Percentiles rank a stretch among this genome's conserved stretches.
These are phyloP conservation scores for Phaeotremella skinneri DNA, from an alignment of 768 basidiomycete genomes.

Conservation along the genomic window DNA sequence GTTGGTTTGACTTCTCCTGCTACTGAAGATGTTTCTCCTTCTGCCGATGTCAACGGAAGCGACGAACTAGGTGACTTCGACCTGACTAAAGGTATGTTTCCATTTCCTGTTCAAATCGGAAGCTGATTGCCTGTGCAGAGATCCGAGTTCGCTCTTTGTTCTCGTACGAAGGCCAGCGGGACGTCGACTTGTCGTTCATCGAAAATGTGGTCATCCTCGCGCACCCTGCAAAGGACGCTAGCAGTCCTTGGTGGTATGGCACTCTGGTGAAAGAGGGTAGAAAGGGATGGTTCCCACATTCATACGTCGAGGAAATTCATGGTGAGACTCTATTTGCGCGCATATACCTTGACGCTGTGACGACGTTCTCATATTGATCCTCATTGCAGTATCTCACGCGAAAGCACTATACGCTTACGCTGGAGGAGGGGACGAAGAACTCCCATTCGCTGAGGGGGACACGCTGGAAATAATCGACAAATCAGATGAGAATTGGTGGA, in stretches of 20 bases:
- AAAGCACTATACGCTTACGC: constrained; percentile 77
- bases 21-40: constrained; percentile 62
- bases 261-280: constrained; percentile 63
- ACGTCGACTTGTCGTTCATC: constrained; percentile 80
- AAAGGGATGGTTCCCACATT: constrained; percentile 84
- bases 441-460: constrained; percentile 82
- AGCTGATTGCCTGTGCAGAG: constrained; percentile 55
- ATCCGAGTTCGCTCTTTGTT: constrained; percentile 76
- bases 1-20: constrained; percentile 43
- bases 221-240: constrained; percentile 75
- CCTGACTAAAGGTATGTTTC: constrained; percentile 46
- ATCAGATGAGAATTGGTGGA: constrained; percentile 91
- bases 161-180: constrained; percentile 77
- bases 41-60: constrained; percentile 32
- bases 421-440: constrained; percentile 70
- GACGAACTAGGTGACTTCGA: constrained; percentile 54
- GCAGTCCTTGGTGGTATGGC: constrained; percentile 93
- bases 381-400: constrained; percentile 59
- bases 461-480: constrained; percentile 73
- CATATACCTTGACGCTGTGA: neutral
- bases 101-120: neutral
- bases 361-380: constrained; percentile 12
- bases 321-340: constrained; percentile 56
- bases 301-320: constrained; percentile 73
- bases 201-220: constrained; percentile 75